Evolutionary conservation across 176 grass and related monocot species (phyloP).

Genomic region (Zea luxurians): DNA sequence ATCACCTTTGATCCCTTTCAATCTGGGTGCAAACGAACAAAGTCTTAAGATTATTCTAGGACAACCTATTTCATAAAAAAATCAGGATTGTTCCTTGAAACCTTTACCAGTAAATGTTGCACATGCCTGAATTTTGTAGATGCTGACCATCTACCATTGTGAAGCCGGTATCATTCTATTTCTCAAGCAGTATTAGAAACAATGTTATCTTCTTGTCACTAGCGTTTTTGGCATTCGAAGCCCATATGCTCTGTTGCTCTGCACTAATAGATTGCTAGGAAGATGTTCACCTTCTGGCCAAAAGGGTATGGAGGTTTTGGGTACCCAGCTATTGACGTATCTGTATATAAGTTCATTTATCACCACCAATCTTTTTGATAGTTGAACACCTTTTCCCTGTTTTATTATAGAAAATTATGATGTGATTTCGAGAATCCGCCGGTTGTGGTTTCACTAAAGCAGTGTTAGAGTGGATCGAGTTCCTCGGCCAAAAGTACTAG

Average conservation of each 20-base stretch:
- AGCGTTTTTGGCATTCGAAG: background rate
- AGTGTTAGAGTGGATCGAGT: too few species aligned
- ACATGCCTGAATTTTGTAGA: background rate
- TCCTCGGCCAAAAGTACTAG: too few species aligned
- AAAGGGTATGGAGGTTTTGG: background rate
- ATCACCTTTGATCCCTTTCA: too few species aligned
- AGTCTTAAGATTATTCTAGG: background rate
- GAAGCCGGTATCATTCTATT: background rate
- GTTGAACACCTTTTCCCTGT: background rate
- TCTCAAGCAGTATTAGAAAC: background rate
- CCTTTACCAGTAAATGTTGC: background rate
- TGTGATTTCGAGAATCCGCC: too few species aligned
- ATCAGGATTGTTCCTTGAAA: background rate
- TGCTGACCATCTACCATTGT: background rate
- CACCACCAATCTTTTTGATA: background rate
- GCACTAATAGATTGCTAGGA: background rate
- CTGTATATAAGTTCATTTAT: background rate
- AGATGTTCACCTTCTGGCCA: background rate
- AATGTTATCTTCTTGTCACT: background rate
- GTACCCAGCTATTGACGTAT: background rate
- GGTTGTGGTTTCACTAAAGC: too few species aligned
- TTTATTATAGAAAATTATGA: background rate
- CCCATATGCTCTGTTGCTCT: background rate
- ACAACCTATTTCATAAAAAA: background rate
- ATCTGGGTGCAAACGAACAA: too few species aligned